Base-by-base conservation (phyloP, 1,284 basidiomycete genomes). In the Cryptococcus neoformans region DNA sequence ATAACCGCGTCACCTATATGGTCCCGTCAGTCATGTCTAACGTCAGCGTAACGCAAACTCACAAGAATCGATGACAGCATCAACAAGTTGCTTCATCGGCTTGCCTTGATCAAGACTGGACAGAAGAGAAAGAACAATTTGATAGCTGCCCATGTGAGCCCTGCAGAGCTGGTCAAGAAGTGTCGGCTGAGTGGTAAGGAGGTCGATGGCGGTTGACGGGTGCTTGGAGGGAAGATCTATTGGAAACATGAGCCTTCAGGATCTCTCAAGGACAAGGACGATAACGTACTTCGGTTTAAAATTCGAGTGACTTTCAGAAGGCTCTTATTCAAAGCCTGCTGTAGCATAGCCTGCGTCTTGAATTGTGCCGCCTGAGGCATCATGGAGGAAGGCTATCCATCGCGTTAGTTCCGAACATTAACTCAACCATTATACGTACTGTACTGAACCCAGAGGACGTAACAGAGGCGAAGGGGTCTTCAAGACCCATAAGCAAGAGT, bases 61-160 rank as follows among this genome's bases (percentile, higher is more conserved):
- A 92, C 93, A 92, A 54, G 85, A 83, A 70, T 98, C 92, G 57
- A 97, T 88, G 56, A 96, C 84, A 11, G 84, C 82, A 77, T 98
- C 94, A 0, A 92, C 92, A 1, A 96, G 80, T 52, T 82, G 85
- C 80, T 98, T 98, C 11, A 87, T 84, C 65, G 85, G 82, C 28
- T 86, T 76, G 0, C 93, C 94, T 55, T 88, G 82, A 65, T 96
- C 93, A 44, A 97, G 78, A 63, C 87, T 92, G 9, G 93, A 92
- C 2, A 97, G 81, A 34, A 98, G 82, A 68, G 90, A 92, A 34
- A 96, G 83, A 34, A 98, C 87, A 46, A 94, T 81, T 51, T 92
- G 86, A 71, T 95, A 98, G 65, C 89, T 92, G 46, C 94, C 94
- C 81, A 87, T 84, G 64, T 91, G 84, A 0, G 91, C 91, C 28